These are phyloP conservation scores for Linderniella brevidens DNA, from an alignment of 257 asterid genomes.

Conservation along the genomic window DNA sequence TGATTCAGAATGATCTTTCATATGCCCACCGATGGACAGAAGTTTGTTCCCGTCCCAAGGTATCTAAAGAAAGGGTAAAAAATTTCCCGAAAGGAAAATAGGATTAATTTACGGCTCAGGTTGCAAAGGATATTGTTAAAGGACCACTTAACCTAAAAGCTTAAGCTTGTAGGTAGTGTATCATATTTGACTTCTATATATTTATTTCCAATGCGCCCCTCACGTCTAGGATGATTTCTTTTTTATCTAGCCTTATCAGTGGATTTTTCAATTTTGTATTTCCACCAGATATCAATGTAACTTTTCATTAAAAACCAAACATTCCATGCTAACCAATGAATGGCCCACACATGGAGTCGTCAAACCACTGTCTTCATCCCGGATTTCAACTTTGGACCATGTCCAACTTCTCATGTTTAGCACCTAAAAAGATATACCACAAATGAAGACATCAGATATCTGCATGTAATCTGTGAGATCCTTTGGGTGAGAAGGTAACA, in stretches of 20 bases:
- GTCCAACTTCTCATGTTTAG: not conserved
- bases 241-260: no score
- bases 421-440: not conserved
- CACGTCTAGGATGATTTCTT: no score
- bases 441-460: not conserved
- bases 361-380: not conserved
- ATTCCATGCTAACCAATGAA: not conserved
- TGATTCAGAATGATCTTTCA: constrained; percentile 73
- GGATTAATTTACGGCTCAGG: not conserved
- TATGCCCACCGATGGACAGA: constrained; percentile 85
- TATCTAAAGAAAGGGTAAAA: constrained; percentile 29
- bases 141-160: no score
- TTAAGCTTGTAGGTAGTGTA: no score
- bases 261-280: no score
- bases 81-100: no score
- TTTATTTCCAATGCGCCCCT: no score
- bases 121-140: not conserved
- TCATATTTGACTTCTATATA: no score
- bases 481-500: no score
- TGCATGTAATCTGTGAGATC: not conserved
- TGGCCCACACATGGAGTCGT: constrained; percentile 1
- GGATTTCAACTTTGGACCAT: constrained; percentile 1
- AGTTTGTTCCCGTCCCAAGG: constrained; percentile 88
- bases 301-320: no score
- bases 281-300: no score